Evolutionary conservation across 768 basidiomycete species (phyloP), one percentile per base, ranked within the genome.

Genomic region (Leccinum pellstonianum): DNA sequence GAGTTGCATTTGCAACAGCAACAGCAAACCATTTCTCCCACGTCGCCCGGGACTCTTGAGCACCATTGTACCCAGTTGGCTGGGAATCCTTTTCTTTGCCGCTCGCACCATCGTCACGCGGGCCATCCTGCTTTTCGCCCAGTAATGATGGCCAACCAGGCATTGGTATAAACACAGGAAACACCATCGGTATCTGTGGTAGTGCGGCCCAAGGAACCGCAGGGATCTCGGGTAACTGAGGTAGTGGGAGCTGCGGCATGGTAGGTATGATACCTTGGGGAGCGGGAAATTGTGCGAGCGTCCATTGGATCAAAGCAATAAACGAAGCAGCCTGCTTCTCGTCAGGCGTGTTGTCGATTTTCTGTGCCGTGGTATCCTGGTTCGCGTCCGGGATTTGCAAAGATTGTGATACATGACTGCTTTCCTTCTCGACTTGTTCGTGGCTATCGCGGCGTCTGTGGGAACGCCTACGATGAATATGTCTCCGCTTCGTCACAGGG

Each of bases 11-110:
- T 5, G 82, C 81, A 19, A 80, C 68, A 35, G 81, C 83, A 52
- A 85, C 68, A 12, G 83, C 79, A 56, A 90, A 74, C 86, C 86
- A 88, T 73, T 87, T 90, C 76, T 92, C 91, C 87, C 88, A 90
- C 27, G 82, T 81, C 7, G 84, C 79, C 25, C 82, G 80, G 78
- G 86, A 81, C 63, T 91, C 89, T 66, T 87, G 85, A 14, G 83
- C 78, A 29, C 82, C 79, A 49, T 76, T 77, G 47, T 77, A 72
- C 29, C 79, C 76, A 54, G 76, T 70, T 19, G 78, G 73, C 11
- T 62, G 66, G 43, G 76, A 73, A 21, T 75, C 69, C 29, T 60
- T 76, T 29, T 76, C 75, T 27, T 69, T 75, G 33, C 73, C 68
- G 55, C 72, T 74, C 43, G 64, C 52, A 51, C 58, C 66, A 46